Conservation (phyloP, 2,329 filamentous ascomycete species). For the Scorias spongiosa region DNA sequence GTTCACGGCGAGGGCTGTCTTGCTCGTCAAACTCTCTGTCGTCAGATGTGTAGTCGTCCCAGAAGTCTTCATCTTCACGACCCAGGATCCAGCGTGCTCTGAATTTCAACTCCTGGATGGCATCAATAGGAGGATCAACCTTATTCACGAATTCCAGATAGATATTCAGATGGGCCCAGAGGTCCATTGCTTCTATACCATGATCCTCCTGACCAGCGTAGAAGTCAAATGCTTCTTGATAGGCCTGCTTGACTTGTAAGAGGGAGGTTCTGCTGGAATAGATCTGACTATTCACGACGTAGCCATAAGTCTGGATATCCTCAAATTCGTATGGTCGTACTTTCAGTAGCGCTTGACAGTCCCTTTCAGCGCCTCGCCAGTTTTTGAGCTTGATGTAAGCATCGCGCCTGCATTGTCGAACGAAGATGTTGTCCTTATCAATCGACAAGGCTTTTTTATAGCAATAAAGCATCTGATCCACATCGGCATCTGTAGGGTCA, state of each 20-base stretch:
- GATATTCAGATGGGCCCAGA: slow-evolving; percentile 74
- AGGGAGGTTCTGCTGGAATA: not conserved
- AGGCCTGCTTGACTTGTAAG: slow-evolving; percentile 19
- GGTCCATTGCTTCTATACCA: slow-evolving; percentile 24
- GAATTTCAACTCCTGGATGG: slow-evolving; percentile 53
- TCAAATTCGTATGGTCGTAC: slow-evolving; percentile 38
- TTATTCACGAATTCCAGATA: slow-evolving; percentile 69
- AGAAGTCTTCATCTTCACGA: slow-evolving; percentile 56
- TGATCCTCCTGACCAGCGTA: slow-evolving; percentile 28
- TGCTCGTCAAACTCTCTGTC: slow-evolving; percentile 85
- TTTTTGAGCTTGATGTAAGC: slow-evolving; percentile 37
- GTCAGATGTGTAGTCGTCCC: slow-evolving; percentile 46
- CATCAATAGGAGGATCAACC: slow-evolving; percentile 46
- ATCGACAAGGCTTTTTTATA: slow-evolving; percentile 39
- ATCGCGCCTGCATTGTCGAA: slow-evolving; percentile 40
- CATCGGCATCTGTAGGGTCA: slow-evolving; percentile 20
- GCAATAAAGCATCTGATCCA: slow-evolving; percentile 38
- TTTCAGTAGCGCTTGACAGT: slow-evolving; percentile 41
- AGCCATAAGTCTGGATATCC: slow-evolving; percentile 37
- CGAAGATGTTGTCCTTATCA: slow-evolving; percentile 35
- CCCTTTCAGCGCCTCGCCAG: slow-evolving; percentile 30
- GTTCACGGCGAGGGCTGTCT: slow-evolving; percentile 43
- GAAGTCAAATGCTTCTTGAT: slow-evolving; percentile 37
- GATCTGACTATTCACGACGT: slow-evolving; percentile 8
- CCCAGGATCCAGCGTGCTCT: slow-evolving; percentile 72